phyloP scores from a whole-genome alignment of 768 basidiomycete species.

The Coprinopsis strossmayeri region DNA sequence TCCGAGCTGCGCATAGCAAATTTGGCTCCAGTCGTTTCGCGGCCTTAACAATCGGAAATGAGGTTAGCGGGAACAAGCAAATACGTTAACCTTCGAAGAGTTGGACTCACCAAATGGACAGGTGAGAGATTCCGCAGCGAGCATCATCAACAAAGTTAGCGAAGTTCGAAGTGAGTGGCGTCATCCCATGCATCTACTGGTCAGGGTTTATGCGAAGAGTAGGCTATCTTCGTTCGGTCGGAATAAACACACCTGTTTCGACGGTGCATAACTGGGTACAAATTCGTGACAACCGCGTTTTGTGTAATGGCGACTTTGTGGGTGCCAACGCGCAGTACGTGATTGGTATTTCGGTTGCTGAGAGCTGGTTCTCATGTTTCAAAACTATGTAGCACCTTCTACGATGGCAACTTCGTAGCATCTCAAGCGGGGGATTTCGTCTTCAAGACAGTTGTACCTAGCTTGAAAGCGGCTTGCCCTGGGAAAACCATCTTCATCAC shows the following conservation, averaged over 20 bases:
- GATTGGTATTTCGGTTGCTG: too few relatives aligned
- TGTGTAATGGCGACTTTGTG: slow-evolving; percentile 31
- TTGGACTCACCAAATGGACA: slow-evolving; percentile 3
- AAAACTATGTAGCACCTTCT: slow-evolving; percentile 24
- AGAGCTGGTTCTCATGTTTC: too few relatives aligned
- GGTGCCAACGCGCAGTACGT: slow-evolving; percentile 35
- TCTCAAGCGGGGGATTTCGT: slow-evolving; percentile 31
- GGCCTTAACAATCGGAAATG: slow-evolving; percentile 32
- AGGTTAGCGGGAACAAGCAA: slow-evolving; percentile 16
- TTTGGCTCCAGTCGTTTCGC: slow-evolving; percentile 27
- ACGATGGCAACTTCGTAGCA: slow-evolving; percentile 24
- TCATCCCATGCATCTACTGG: not conserved
- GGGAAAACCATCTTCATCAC: slow-evolving; percentile 30
- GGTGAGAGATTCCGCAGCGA: slow-evolving; percentile 23
- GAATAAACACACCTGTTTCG: slow-evolving; percentile 28
- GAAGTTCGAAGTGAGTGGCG: slow-evolving; percentile 25
- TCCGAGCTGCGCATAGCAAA: slow-evolving; percentile 23
- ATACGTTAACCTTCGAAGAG: not conserved
- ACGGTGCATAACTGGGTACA: slow-evolving; percentile 32
- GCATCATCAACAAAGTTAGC: slow-evolving; percentile 30
- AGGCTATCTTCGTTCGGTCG: slow-evolving; percentile 27
- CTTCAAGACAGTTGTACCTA: slow-evolving; percentile 31
- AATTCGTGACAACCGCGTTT: slow-evolving; percentile 22
- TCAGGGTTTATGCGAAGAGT: not conserved
- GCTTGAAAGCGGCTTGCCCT: slow-evolving; percentile 27